These are phyloP conservation scores for Polysphondylium violaceum DNA, from an alignment of 78 protist genomes.

Conservation along the genomic window DNA sequence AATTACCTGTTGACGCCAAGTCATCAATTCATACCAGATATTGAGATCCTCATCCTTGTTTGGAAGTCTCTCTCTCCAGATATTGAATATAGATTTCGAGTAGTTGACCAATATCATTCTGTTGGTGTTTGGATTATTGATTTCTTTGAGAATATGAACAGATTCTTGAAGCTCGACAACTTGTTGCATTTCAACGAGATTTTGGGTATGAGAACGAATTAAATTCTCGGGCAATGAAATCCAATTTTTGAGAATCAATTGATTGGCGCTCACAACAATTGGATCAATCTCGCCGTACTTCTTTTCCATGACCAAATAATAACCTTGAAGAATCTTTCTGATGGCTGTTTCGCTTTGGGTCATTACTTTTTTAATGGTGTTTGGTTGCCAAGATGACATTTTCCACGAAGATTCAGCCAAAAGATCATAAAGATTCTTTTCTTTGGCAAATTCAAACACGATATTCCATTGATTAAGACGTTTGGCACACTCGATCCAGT, in stretches of 20 bases:
- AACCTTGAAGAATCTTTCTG: conserved; percentile 73
- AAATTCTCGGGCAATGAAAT: conserved; percentile 40
- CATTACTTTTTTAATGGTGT: conserved; percentile 19
- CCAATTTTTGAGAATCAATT: conserved; percentile 54
- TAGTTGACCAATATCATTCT: conserved; percentile 53
- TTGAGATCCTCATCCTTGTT: conserved; percentile 81
- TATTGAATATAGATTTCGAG: conserved; percentile 73
- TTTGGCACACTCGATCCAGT: conserved; percentile 86
- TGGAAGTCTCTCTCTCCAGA: conserved; percentile 90
- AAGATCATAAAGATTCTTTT: conserved; percentile 68
- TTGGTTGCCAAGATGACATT: conserved; percentile 67
- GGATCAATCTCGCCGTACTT: conserved; percentile 57
- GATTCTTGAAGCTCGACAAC: conserved; percentile 65
- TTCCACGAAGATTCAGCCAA: conserved; percentile 89
- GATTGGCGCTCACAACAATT: conserved; percentile 4
- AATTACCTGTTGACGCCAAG: conserved; percentile 81
- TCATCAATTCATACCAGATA: conserved; percentile 85
- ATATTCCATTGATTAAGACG: conserved; percentile 91
- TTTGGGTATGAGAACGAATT: not conserved
- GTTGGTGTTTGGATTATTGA: not conserved
- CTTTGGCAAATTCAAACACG: conserved; percentile 60
- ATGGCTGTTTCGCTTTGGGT: conserved; percentile 62
- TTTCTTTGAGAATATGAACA: conserved; percentile 55
- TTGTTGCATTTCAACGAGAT: conserved; percentile 71
- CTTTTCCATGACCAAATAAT: conserved; percentile 54